Base-by-base conservation (phyloP, 805 yeast genomes). In the Schizosaccharomyces cryophilus region DNA sequence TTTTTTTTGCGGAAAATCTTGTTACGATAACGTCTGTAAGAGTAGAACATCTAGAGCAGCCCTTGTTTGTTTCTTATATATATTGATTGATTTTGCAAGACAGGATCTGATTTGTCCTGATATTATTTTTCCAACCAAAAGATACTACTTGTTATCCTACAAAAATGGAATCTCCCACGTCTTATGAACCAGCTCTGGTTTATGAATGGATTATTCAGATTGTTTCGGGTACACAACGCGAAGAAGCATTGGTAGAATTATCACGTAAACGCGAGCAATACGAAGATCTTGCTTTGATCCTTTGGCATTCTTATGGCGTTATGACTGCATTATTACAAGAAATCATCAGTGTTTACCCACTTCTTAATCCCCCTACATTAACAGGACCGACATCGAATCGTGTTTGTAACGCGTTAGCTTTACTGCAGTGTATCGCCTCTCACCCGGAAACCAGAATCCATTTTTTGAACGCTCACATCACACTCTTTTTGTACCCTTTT, bases 351-450 rank as follows among this genome's bases (percentile, higher is more conserved):
- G 95, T 90, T 5, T 90, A 90, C 70, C 96, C 98, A 13, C 77
- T 83, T 67, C 75, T 90, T 63, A 83, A 86, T 45, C 96, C 96
- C 15, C 95, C 95, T 38, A 81, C 79, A 54, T 76, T 93, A 63
- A 82, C 88, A 4, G 86, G 94, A 17, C 79, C 87, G n/a, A 83
- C 87, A 19, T 84, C 95, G 4, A 90, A 89, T 70, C 77, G 96
- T 61, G 97, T 90, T 9, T 90, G 97, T 72, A 90, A 93, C 73
- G 96, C 97, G 0, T 75, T 90, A 66, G 96, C 96, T 7, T 77
- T 93, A 59, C 76, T 90, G 65, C 98, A 90, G 72, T 93, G 98
- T 73, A 96, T 90, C 54, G 98, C 98, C 2, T 85, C 95, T 1
- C 96, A 93, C 69, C 82, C 83, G 47, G 95, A 87, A 65, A 93